Base-by-base conservation (phyloP, 2,329 filamentous ascomycete species). In the Cladosporium halotolerans region DNA sequence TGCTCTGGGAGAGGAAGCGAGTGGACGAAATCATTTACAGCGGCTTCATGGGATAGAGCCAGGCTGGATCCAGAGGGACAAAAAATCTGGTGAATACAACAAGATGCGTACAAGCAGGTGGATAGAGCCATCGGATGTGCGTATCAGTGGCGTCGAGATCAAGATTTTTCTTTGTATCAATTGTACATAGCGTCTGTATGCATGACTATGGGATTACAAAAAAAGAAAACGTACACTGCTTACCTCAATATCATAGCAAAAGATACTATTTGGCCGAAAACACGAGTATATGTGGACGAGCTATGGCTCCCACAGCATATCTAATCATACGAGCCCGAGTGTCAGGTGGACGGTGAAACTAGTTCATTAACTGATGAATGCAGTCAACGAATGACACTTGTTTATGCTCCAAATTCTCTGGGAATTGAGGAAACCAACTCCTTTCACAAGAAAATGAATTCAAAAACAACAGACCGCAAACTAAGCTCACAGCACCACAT, bases 111-210 rank as follows among this genome's bases (percentile, higher is more conserved):
- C 16, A 39, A 38, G 34, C 43, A n/a, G 39, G 48, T 51, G 48
- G 48, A 51, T 51, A 51, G 48, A 51, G 40, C 39, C 40, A 51
- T 51, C 39, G 42, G 36, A 32, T 51, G 40, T 51, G 44, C 48
- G 48, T 40, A 43, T 31, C 32, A 28, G 40, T 44, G 48, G 40
- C 48, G 40, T 51, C 40, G 32, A 28, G 23, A 14, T 18, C 28
- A 50, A 42, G 32, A 44, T 51, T 51, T 50, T 51, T 51, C 48
- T 51, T 51, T 51, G 48, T 51, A 51, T 33, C 48, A 51, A 51
- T 34, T 51, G 48, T 51, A 51, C 48, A 51, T 51, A 51, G 48
- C 48, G 48, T 51, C 18, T 51, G 48, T 51, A 51, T 51, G 48
- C 48, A 51, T 51, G 48, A 51, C 48, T 44, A 51, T 44, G 31